A percentile compares a stretch with the other conserved stretches of the same genome.
Evolutionary conservation across 2,329 filamentous ascomycete species (phyloP).

Genomic region (Rhynchosporium graminicola): DNA sequence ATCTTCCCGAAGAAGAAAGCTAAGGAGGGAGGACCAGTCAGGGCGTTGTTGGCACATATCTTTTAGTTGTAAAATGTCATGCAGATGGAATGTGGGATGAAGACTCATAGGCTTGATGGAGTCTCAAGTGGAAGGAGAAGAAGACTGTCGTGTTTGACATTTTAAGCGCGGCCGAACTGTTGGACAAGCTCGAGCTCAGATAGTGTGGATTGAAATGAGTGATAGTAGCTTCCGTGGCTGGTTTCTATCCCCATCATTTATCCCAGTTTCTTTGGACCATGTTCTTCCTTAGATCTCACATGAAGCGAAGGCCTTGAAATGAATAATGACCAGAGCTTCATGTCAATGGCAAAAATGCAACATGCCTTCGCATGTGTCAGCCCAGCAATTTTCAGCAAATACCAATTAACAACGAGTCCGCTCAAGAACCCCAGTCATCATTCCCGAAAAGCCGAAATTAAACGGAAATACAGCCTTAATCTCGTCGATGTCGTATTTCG

Average conservation of each 20-base stretch:
- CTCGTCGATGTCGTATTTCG: constrained; percentile 52
- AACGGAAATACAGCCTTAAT: constrained; percentile 46
- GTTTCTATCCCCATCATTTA: too few relatives aligned
- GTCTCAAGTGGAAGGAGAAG: background rate
- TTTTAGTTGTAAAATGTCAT: background rate
- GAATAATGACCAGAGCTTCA: background rate
- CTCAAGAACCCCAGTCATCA: constrained; percentile 1
- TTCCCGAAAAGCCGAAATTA: constrained; percentile 16
- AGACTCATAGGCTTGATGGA: background rate
- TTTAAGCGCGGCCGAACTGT: too few relatives aligned
- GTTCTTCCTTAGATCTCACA: background rate
- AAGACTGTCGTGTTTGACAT: too few relatives aligned
- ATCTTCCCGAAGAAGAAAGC: constrained; percentile 51
- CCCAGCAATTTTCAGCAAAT: constrained; percentile 9
- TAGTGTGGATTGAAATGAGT: too few relatives aligned
- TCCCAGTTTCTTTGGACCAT: background rate
- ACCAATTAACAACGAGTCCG: constrained; percentile 6
- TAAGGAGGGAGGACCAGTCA: constrained; percentile 45
- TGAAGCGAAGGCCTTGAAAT: constrained; percentile 9
- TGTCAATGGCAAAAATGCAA: background rate
- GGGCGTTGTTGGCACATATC: constrained; percentile 43
- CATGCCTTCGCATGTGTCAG: constrained; percentile 12
- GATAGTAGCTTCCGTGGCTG: too few relatives aligned
- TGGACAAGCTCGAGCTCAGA: too few relatives aligned
- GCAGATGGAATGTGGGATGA: too few relatives aligned